phyloP scores from a whole-genome alignment of 2,329 filamentous ascomycete genomes.

The Pseudogymnoascus sp. region DNA sequence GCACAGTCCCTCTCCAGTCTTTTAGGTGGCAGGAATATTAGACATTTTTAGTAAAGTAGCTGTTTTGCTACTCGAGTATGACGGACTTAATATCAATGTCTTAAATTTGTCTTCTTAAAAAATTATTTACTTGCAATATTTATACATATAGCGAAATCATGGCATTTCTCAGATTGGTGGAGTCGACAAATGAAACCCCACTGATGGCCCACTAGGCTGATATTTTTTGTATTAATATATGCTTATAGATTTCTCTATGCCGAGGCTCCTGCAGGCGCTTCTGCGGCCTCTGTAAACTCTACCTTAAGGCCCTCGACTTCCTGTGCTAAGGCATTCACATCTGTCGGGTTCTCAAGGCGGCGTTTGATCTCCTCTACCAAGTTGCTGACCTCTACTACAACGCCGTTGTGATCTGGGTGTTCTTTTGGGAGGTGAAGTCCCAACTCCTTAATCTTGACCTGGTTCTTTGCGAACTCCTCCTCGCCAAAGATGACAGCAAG shows the following conservation, averaged over 20 bases:
- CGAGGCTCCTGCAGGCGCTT: not conserved
- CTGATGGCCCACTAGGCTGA: not conserved
- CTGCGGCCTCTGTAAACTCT: not conserved
- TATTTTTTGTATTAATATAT: not conserved
- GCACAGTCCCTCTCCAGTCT: too few relatives aligned
- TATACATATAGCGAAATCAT: not conserved
- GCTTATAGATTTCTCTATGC: not conserved
- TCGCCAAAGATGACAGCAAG: slow-evolving; percentile 86
- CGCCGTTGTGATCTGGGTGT: slow-evolving; percentile 85
- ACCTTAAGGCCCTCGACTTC: slow-evolving; percentile 27
- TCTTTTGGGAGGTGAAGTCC: slow-evolving; percentile 60
- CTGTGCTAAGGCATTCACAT: slow-evolving; percentile 24
- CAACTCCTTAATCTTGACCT: slow-evolving; percentile 83
- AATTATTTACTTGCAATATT: not conserved
- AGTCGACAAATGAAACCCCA: not conserved
- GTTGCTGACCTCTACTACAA: slow-evolving; percentile 59
- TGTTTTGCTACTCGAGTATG: not conserved
- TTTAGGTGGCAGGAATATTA: not conserved
- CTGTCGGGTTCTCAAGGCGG: slow-evolving; percentile 34
- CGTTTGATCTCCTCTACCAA: slow-evolving; percentile 57
- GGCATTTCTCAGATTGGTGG: not conserved
- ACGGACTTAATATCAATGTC: not conserved
- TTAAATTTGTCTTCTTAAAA: not conserved
- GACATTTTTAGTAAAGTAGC: not conserved
- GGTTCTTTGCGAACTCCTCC: slow-evolving; percentile 74